Percentiles rank a stretch among this genome's conserved stretches.
These are phyloP conservation scores for Fomitopsis palustris DNA, from an alignment of 1,284 basidiomycete species.

Conservation along the genomic window DNA sequence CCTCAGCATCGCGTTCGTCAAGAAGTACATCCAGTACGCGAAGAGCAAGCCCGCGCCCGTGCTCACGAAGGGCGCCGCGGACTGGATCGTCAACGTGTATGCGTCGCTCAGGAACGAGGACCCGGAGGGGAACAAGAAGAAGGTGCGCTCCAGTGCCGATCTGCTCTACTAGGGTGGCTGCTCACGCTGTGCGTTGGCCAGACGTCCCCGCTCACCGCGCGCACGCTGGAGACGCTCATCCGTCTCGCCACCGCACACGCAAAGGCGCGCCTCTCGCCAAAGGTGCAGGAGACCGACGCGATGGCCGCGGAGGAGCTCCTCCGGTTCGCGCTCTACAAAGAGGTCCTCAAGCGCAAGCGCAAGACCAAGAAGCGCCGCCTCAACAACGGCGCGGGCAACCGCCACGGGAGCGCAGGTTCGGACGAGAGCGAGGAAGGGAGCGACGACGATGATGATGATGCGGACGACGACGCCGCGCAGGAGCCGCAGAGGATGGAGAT, in stretches of 20 bases:
- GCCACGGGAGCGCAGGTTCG: conserved; percentile 36
- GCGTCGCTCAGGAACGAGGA: conserved; percentile 91
- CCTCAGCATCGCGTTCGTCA: conserved; percentile 91
- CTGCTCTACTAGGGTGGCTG: neutral
- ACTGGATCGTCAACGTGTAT: conserved; percentile 93
- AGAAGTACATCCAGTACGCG: conserved; percentile 98
- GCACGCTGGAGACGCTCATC: conserved; percentile 98
- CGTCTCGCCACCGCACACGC: conserved; percentile 98
- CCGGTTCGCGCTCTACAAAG: conserved; percentile 97
- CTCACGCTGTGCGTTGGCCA: conserved; percentile 28
- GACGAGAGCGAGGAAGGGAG: conserved; percentile 47
- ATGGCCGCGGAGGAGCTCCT: conserved; percentile 92
- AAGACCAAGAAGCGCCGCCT: conserved; percentile 77
- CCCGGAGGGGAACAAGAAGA: conserved; percentile 86
- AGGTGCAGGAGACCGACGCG: conserved; percentile 87
- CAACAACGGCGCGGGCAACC: conserved; percentile 48
- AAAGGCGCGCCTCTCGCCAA: conserved; percentile 86
- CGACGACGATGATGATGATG: conserved; percentile 51
- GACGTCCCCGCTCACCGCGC: conserved; percentile 97
- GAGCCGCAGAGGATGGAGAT: conserved; percentile 51
- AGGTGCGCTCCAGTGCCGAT: conserved; percentile 44
- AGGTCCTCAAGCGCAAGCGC: conserved; percentile 81
- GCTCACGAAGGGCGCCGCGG: conserved; percentile 90
- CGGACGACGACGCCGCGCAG: conserved; percentile 45
- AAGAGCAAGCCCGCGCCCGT: conserved; percentile 85